phyloP scores from a whole-genome alignment of 352 stramenopile species.

The Globisporangium cederbergense region DNA sequence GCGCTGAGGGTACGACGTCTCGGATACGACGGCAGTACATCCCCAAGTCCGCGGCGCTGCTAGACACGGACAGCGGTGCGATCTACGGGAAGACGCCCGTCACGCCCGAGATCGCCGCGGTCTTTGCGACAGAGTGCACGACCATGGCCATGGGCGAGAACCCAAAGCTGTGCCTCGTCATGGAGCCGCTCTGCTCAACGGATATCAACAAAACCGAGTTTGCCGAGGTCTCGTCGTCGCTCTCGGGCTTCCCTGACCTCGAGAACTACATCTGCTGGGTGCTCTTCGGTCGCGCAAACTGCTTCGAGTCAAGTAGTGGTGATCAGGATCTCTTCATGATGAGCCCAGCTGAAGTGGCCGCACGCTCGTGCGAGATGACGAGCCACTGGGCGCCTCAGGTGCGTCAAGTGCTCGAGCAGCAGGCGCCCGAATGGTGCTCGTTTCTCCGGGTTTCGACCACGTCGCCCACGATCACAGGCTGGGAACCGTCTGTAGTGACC shows the following conservation, averaged over 20 bases:
- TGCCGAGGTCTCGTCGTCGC: constrained; percentile 7
- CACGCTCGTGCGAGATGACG: constrained; percentile 51
- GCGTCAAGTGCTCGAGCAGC: constrained; percentile 36
- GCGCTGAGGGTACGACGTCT: constrained; percentile 56
- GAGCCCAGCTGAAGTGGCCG: constrained; percentile 35
- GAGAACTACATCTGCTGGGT: constrained; percentile 66
- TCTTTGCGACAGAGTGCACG: constrained; percentile 42
- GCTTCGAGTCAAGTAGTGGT: constrained; percentile 30
- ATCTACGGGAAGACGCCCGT: constrained; percentile 71
- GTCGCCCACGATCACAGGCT: constrained; percentile 39
- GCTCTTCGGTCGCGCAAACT: constrained; percentile 39
- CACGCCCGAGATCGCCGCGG: constrained; percentile 42
- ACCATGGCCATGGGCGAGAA: constrained; percentile 41
- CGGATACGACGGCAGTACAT: constrained; percentile 58
- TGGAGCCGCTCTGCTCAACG: constrained; percentile 43
- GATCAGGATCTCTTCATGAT: constrained; percentile 47
- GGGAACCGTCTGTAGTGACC: constrained; percentile 43
- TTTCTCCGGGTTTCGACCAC: constrained; percentile 67
- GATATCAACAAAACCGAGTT: constrained; percentile 30
- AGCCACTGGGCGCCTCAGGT: constrained; percentile 43
- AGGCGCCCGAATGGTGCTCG: constrained; percentile 46
- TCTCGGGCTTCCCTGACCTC: constrained; percentile 20
- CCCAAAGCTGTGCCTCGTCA: constrained; percentile 52
- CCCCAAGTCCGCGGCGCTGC: constrained; percentile 32
- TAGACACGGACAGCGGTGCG: constrained; percentile 59